Evolutionary conservation across 352 stramenopile species (phyloP).

Genomic region (Plasmopara viticola): DNA sequence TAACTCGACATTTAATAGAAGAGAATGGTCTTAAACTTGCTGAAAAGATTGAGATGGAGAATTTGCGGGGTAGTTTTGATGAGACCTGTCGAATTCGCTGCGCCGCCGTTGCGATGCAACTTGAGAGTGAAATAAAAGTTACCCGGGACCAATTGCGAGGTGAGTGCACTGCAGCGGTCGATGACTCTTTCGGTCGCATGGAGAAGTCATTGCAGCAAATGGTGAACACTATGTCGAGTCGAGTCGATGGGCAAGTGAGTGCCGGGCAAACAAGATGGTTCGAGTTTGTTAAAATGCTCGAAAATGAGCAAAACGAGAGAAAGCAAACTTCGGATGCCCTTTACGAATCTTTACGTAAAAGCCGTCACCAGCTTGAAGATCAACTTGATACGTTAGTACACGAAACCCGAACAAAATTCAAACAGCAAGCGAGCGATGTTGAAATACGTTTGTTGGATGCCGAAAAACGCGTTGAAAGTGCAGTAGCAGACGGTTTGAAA

Average conservation of each 20-base stretch:
- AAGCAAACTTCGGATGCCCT: constrained; percentile 31
- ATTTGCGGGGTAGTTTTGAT: constrained; percentile 13
- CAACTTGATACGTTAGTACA: constrained; percentile 33
- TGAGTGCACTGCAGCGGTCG: constrained; percentile 11
- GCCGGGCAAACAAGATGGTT: constrained; percentile 27
- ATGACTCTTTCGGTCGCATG: constrained; percentile 11
- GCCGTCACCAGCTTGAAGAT: constrained; percentile 44
- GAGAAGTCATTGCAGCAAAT: constrained; percentile 20
- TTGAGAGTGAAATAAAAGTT: constrained; percentile 14
- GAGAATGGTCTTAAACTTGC: constrained; percentile 11
- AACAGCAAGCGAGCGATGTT: constrained; percentile 20
- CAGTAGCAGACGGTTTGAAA: constrained; percentile 7
- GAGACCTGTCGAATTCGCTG: constrained; percentile 16
- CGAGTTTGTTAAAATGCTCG: constrained; percentile 28
- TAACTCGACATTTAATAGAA: constrained; percentile 9
- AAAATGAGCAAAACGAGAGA: constrained; percentile 46
- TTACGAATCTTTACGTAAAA: constrained; percentile 38
- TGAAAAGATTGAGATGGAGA: constrained; percentile 18
- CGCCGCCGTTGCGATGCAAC: constrained; percentile 2
- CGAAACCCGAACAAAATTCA: constrained; percentile 32
- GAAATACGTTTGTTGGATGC: constrained; percentile 31
- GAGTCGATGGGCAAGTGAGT: constrained; percentile 17
- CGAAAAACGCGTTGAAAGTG: constrained; percentile 22
- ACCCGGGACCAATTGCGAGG: constrained; percentile 12
- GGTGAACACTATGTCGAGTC: constrained; percentile 6